Conservation (phyloP, 805 yeast genomes). For the Yarrowia deformans region DNA sequence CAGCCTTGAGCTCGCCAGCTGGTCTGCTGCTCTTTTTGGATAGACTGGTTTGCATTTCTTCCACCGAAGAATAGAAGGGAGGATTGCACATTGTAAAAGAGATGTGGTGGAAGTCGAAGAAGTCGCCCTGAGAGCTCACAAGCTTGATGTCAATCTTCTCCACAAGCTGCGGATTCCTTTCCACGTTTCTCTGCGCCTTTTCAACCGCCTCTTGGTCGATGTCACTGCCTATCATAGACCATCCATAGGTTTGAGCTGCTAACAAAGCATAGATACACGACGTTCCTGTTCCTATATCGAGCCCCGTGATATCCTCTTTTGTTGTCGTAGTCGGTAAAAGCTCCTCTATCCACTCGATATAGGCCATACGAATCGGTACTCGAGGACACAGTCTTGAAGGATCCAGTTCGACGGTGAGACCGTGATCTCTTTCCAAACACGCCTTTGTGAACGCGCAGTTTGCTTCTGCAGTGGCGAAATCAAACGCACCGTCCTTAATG, state of each 20-base stretch:
- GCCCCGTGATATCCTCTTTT: background rate
- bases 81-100: conserved; percentile 33
- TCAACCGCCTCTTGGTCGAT: conserved; percentile 4
- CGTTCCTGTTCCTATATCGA: conserved; percentile 24
- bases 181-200: background rate
- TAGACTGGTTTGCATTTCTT: conserved; percentile 21
- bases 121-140: background rate
- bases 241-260: background rate
- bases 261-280: conserved; percentile 18
- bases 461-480: conserved; percentile 18
- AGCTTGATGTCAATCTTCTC: background rate
- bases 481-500: background rate
- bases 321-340: background rate
- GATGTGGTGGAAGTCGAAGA: background rate
- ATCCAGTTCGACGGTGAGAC: background rate
- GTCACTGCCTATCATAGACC: conserved; percentile 26
- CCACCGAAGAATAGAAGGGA: conserved; percentile 15
- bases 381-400: conserved; percentile 5
- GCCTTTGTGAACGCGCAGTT: conserved; percentile 21
- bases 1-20: conserved; percentile 2
- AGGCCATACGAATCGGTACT: conserved; percentile 24
- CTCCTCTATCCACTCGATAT: conserved; percentile 5
- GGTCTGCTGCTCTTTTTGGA: conserved; percentile 7
- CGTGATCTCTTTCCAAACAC: background rate
- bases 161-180: background rate